phyloP scores from a whole-genome alignment of 257 asterid species.

The Fraxinus pennsylvanica region DNA sequence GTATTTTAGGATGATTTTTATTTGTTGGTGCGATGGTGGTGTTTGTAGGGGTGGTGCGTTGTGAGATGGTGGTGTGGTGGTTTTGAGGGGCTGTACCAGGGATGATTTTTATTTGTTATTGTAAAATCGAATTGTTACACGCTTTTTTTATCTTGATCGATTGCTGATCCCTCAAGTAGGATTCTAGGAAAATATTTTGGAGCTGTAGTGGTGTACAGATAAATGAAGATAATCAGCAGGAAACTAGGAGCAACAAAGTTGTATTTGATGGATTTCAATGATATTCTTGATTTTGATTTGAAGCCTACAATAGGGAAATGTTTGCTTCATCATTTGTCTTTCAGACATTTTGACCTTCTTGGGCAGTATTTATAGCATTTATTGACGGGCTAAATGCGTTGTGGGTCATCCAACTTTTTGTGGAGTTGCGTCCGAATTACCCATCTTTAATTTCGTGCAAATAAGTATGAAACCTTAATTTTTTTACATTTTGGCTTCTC shows the following conservation, averaged over 20 bases:
- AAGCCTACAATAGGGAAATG: background rate
- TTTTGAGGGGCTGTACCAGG: too few relatives aligned
- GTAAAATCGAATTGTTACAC: slow-evolving; percentile 13
- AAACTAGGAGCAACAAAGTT: slow-evolving; percentile 31
- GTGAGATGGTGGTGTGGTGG: too few relatives aligned
- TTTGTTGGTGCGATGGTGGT: too few relatives aligned
- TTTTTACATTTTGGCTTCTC: background rate
- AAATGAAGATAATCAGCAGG: slow-evolving; percentile 32
- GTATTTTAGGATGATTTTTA: too few relatives aligned
- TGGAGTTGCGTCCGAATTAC: background rate
- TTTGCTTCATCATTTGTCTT: background rate
- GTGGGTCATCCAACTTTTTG: background rate
- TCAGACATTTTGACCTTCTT: background rate
- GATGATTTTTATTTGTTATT: too few relatives aligned
- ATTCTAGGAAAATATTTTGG: slow-evolving; percentile 37
- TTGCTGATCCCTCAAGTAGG: slow-evolving; percentile 27
- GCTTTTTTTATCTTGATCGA: slow-evolving; percentile 25
- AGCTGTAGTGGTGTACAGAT: slow-evolving; percentile 37
- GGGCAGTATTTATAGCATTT: background rate
- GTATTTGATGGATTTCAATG: slow-evolving; percentile 28
- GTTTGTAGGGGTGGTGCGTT: too few relatives aligned
- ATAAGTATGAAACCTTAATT: background rate
- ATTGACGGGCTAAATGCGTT: background rate
- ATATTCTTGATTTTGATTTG: slow-evolving; percentile 5
- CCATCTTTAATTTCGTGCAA: background rate